Percentiles rank a stretch among this genome's conserved stretches.
Evolutionary conservation across 2,329 filamentous ascomycete species (phyloP).

Genomic region (Blumeria graminis): DNA sequence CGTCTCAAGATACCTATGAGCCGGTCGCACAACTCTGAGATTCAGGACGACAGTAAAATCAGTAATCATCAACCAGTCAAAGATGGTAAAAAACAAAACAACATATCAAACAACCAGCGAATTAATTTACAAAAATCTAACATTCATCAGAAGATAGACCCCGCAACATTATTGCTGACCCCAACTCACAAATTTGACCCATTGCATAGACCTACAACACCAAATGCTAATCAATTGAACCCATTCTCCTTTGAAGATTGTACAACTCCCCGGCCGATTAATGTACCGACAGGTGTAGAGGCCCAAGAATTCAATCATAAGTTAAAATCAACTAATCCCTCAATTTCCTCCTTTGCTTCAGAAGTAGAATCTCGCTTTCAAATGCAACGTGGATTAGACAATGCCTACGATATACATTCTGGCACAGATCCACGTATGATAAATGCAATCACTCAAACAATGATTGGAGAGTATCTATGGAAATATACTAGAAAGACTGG

Average conservation of each 20-base stretch:
- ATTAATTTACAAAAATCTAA: too few species aligned
- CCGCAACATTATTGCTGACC: slow-evolving; percentile 50
- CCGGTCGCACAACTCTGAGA: too few species aligned
- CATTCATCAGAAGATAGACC: slow-evolving; percentile 39
- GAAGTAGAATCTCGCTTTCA: slow-evolving; percentile 86
- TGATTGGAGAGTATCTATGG: slow-evolving; percentile 98
- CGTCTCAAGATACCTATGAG: not conserved
- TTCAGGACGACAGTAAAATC: too few species aligned
- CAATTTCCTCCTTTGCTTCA: slow-evolving; percentile 83
- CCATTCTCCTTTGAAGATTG: slow-evolving; percentile 17
- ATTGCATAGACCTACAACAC: slow-evolving; percentile 32
- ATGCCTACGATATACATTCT: slow-evolving; percentile 17
- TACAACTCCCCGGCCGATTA: slow-evolving; percentile 29
- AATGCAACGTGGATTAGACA: slow-evolving; percentile 31
- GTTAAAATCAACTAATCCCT: slow-evolving; percentile 42
- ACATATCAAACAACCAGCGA: too few species aligned
- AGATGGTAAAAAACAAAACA: too few species aligned
- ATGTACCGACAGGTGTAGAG: slow-evolving; percentile 24
- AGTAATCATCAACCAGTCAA: too few species aligned
- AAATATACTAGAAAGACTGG: slow-evolving; percentile 93
- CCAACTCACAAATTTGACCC: slow-evolving; percentile 29
- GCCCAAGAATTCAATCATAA: slow-evolving; percentile 23
- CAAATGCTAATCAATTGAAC: slow-evolving; percentile 22
- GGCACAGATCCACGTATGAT: slow-evolving; percentile 94
- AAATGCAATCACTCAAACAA: slow-evolving; percentile 94